Percentiles rank a stretch among this genome's conserved stretches.
These are phyloP conservation scores for Austroboletus festivus DNA, from an alignment of 768 basidiomycete genomes.

Conservation along the genomic window DNA sequence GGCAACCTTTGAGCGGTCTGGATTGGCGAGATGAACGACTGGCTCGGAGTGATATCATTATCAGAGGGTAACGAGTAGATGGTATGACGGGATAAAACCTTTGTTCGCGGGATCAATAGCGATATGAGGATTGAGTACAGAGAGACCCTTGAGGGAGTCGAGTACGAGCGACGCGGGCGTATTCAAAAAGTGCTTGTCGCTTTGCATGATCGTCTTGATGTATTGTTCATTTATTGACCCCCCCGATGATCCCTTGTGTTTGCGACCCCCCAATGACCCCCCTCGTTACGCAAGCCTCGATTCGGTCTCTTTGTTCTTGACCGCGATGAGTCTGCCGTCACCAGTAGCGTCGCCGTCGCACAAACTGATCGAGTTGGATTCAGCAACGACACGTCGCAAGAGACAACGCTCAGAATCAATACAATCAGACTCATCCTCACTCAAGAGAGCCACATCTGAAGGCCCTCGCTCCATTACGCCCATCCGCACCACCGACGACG, in stretches of 20 bases:
- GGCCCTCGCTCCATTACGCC: slow-evolving; percentile 46
- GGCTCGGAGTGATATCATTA: background rate
- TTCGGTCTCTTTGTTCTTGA: slow-evolving; percentile 5
- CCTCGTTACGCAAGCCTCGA: background rate
- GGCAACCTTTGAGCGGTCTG: slow-evolving; percentile 64
- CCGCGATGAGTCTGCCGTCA: slow-evolving; percentile 44
- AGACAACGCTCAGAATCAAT: slow-evolving; percentile 74
- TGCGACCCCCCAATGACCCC: slow-evolving; percentile 14
- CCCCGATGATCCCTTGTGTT: too few species aligned
- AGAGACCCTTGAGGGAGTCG: slow-evolving; percentile 75
- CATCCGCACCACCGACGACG: slow-evolving; percentile 20
- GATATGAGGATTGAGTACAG: slow-evolving; percentile 66
- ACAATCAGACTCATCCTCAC: slow-evolving; percentile 71
- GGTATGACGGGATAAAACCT: slow-evolving; percentile 49
- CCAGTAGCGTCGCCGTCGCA: slow-evolving; percentile 42
- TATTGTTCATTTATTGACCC: too few species aligned
- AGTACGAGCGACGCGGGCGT: slow-evolving; percentile 64
- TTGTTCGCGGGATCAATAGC: slow-evolving; percentile 68
- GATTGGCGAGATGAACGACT: slow-evolving; percentile 64
- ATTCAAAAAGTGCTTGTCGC: slow-evolving; percentile 81
- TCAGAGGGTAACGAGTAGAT: background rate
- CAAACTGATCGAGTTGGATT: slow-evolving; percentile 37
- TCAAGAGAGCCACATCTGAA: slow-evolving; percentile 79
- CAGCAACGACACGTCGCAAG: slow-evolving; percentile 45
- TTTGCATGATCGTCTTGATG: too few species aligned